phyloP scores from a whole-genome alignment of 192 early-diverging fungal species.

The Chytriomyces confervae region DNA sequence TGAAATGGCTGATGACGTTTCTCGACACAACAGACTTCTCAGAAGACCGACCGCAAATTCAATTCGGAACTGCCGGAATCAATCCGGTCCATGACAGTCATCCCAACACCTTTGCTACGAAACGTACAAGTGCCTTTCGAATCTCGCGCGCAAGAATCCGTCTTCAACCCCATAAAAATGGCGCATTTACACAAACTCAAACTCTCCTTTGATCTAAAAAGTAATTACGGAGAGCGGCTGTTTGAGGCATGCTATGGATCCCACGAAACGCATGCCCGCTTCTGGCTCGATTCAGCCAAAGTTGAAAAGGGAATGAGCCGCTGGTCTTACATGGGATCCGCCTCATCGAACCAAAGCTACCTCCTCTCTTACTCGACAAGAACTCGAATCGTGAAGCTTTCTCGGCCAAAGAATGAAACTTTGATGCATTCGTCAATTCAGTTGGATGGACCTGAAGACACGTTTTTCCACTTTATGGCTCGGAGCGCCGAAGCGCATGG shows the following conservation, averaged over 20 bases:
- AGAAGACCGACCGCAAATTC: neutral
- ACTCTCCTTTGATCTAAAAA: neutral
- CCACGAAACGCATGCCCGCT: constrained; percentile 12
- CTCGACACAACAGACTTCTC: neutral
- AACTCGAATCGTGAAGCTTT: constrained; percentile 27
- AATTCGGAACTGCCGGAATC: constrained; percentile 18
- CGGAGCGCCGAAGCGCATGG: constrained; percentile 18
- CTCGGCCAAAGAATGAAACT: neutral
- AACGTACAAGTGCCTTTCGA: neutral
- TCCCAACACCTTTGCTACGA: constrained; percentile 33
- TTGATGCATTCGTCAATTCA: neutral
- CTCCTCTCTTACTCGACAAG: constrained; percentile 15
- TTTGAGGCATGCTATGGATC: constrained; percentile 42
- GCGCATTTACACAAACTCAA: constrained; percentile 10
- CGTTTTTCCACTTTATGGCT: constrained; percentile 44
- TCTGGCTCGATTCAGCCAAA: constrained; percentile 63
- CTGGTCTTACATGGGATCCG: constrained; percentile 71
- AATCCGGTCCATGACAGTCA: constrained; percentile 28
- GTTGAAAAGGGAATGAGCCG: constrained; percentile 51
- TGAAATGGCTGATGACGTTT: neutral
- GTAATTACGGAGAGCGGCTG: constrained; percentile 33
- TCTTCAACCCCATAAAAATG: constrained; percentile 11
- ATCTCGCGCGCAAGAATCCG: neutral
- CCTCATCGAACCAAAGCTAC: constrained; percentile 33
- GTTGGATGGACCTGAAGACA: constrained; percentile 13